Evolutionary conservation across 177 flowering plant species (phyloP), one percentile per base, ranked within the genome.

Genomic region (Tripterygium wilfordii): DNA sequence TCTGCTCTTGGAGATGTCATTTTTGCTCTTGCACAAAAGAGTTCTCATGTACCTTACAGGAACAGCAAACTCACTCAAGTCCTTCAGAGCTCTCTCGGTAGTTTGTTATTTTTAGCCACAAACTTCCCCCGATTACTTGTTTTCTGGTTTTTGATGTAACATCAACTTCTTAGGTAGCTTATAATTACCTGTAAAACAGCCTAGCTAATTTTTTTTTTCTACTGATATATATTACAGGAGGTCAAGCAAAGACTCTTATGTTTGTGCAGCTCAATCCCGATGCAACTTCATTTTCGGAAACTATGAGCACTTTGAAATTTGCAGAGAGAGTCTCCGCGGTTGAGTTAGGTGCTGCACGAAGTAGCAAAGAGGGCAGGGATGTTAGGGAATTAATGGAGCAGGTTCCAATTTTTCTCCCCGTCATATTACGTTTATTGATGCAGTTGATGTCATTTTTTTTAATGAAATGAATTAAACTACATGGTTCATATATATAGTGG

Each of bases 51-150:
- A 1, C 91, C 91, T 14, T 83, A 80, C 51, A 51, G 91, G 48
- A 83, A 83, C 41, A 83, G 91, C 83, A 83, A 83, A 70, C 83
- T 83, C 27, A 83, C 91, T 59, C 87, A 83, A 69, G 64, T 83
- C 45, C 84, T 83, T 17, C 91, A 83, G 54, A 69, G 68, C 46
- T 80, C 91, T 60, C 57, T 83, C 14, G 91, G 90, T 83, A 71
- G 10, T 30, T 45, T 7, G n/a, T 30, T 15, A 10, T 16, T 30
- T 45, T 35, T 41, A 6, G 20, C 25, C 7, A 45, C n/a, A 47
- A 35, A 18, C 8, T 44, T 5, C 30, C 43, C 17, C 17, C 6
- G 15, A n/a, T 30, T 48, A 10, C 1, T 1, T 1, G 3, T 38
- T 1, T 38, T 18, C 24, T 19, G 24, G 3, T 2, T 18, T 36